Percentiles rank a stretch among this genome's conserved stretches.
Conservation (phyloP, 2,329 filamentous ascomycete species). For the Aspergillus udagawae region DNA sequence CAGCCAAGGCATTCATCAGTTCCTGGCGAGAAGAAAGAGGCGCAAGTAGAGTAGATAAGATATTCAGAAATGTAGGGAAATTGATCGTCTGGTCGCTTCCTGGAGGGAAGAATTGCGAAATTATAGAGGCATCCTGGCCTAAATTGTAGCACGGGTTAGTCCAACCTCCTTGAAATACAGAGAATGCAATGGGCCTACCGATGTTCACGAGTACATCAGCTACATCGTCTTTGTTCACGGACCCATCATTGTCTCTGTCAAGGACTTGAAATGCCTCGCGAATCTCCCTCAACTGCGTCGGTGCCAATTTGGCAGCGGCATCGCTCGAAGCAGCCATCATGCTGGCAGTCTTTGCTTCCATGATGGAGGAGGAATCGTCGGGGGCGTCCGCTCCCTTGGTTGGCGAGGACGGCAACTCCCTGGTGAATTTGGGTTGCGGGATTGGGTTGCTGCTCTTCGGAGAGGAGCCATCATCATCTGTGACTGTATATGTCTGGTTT, state of each 20-base stretch:
- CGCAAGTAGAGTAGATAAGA: slow-evolving; percentile 68
- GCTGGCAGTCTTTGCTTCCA: slow-evolving; percentile 21
- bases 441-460: slow-evolving; percentile 26
- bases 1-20: slow-evolving; percentile 82
- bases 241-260: slow-evolving; percentile 81
- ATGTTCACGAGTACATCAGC: slow-evolving; percentile 83
- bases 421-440: slow-evolving; percentile 31
- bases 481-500: slow-evolving; percentile 44
- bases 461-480: slow-evolving; percentile 35
- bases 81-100: slow-evolving; percentile 69
- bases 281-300: slow-evolving; percentile 78
- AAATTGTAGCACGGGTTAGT: slow-evolving; percentile 5
- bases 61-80: slow-evolving; percentile 80
- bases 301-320: slow-evolving; percentile 56
- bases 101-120: slow-evolving; percentile 79
- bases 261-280: slow-evolving; percentile 92
- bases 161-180: background rate
- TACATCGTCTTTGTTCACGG: slow-evolving; percentile 77
- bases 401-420: slow-evolving; percentile 38
- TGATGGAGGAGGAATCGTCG: slow-evolving; percentile 26
- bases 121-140: slow-evolving; percentile 72
- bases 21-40: slow-evolving; percentile 74
- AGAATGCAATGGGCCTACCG: slow-evolving; percentile 46
- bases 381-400: slow-evolving; percentile 31
- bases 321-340: slow-evolving; percentile 26